Evolutionary conservation across 2,329 filamentous ascomycete genomes (phyloP), one percentile per base, ranked within the genome.

Genomic region (Coniochaeta prunicola): DNA sequence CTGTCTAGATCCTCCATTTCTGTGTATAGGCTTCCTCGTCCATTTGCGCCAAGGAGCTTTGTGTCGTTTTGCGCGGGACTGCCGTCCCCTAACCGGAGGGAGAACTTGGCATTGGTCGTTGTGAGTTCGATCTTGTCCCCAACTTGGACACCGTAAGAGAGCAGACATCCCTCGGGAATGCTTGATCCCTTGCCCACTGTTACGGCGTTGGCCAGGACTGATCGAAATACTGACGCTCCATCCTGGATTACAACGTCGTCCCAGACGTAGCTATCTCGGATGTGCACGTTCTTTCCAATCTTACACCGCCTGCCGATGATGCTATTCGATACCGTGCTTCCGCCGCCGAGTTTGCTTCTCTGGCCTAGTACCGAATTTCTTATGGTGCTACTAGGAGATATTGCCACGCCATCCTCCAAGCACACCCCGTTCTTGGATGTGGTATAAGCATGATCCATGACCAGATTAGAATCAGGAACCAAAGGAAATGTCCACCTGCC

Each of bases 401-500:
- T 74, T 33, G 86, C 82, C 1, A 96, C 91, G 13, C 87, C 86
- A 59, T 89, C 83, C 73, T 97, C 92, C 63, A 90, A 85, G 68
- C 92, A 92, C 21, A 91, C 80, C 38, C 85, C 86, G 30, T 88
- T 83, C 60, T 85, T 85, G 60, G 84, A 80, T 58, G 88, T 79
- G 63, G 85, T 83, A 72, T 94, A 97, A 1, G 85, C 86, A 65
- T 96, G 90, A 45, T 85, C 88, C 1, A 84, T 82, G 1, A 94
- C 76, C 24, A 97, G 76, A 68, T 97, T 97, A 69, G 87, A 92
- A 69, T 97, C 92, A 2, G 93, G 93, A 59, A 91, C 89, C 45
- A 97, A 81, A 1, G 94, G 93, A 67, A 92, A 94, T 10, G 91
- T 87, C 91, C 91, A 96, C 60, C 92, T 82, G 54, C 85, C 85